phyloP scores from a whole-genome alignment of 352 stramenopile species.

The Phytopythium delawarense region DNA sequence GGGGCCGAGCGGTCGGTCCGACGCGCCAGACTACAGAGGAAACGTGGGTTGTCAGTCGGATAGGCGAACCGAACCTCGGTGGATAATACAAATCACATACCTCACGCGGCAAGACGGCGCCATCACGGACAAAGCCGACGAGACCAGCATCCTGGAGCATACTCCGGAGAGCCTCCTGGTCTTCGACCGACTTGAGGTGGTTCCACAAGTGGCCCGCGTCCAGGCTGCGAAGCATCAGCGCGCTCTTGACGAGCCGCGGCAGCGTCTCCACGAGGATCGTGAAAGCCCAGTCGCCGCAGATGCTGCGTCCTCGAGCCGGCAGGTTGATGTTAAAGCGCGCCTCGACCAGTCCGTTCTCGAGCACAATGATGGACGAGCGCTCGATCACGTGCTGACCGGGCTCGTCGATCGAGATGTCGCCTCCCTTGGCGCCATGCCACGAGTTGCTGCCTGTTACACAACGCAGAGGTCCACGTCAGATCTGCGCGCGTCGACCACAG shows the following conservation, averaged over 20 bases:
- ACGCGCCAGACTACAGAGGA: conserved; percentile 40
- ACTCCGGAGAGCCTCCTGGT: conserved; percentile 88
- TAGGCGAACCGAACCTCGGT: neutral
- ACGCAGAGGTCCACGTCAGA: neutral
- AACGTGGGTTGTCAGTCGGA: neutral
- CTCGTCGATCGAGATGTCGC: conserved; percentile 92
- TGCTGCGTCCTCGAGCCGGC: conserved; percentile 90
- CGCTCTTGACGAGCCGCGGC: conserved; percentile 76
- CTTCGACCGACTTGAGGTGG: conserved; percentile 91
- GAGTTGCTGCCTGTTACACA: conserved; percentile 38
- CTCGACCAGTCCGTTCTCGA: conserved; percentile 79
- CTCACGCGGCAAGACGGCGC: conserved; percentile 89
- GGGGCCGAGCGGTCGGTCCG: conserved; percentile 40
- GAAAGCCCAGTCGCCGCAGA: conserved; percentile 91
- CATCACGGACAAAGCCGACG: conserved; percentile 92
- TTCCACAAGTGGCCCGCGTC: conserved; percentile 60
- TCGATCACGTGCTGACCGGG: conserved; percentile 94
- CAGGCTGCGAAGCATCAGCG: conserved; percentile 75
- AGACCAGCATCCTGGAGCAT: conserved; percentile 81
- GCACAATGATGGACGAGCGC: conserved; percentile 86
- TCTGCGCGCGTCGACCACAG: neutral
- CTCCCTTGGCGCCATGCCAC: conserved; percentile 89
- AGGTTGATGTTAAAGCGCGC: conserved; percentile 95
- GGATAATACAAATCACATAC: conserved; percentile 2
- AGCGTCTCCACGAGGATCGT: conserved; percentile 91